phyloP scores from a whole-genome alignment of 805 yeast genomes.

The Lachancea cidri region DNA sequence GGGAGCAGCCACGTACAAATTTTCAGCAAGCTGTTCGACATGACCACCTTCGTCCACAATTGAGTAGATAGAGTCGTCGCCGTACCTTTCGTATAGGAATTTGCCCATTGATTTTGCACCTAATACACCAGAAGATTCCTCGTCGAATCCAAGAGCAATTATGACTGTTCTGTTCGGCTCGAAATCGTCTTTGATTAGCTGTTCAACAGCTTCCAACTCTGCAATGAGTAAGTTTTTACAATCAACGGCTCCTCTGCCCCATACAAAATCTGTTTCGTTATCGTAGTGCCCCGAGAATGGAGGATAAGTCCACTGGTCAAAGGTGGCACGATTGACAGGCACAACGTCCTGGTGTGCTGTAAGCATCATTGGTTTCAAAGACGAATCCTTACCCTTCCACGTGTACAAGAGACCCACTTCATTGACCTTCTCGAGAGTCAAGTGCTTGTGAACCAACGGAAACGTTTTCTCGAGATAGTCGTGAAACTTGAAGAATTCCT shows the following conservation, averaged over 20 bases:
- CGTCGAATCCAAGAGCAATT: conserved; percentile 72
- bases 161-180: conserved; percentile 59
- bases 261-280: conserved; percentile 46
- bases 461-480: conserved; percentile 48
- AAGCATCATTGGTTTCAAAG: conserved; percentile 59
- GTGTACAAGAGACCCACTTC: conserved; percentile 61
- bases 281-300: conserved; percentile 68
- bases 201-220: conserved; percentile 59
- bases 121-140: conserved; percentile 59
- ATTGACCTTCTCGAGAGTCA: conserved; percentile 53
- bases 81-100: conserved; percentile 48
- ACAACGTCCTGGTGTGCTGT: conserved; percentile 85
- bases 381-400: conserved; percentile 50
- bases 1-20: conserved; percentile 45
- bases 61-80: conserved; percentile 53
- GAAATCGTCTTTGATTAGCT: conserved; percentile 45
- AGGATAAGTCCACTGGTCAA: conserved; percentile 56
- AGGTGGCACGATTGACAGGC: conserved; percentile 62
- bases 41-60: conserved; percentile 67
- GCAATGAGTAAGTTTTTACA: conserved; percentile 67
- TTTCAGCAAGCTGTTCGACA: conserved; percentile 35
- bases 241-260: conserved; percentile 78
- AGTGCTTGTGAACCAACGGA: conserved; percentile 46
- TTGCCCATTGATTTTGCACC: conserved; percentile 53
- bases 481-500: conserved; percentile 46